phyloP scores from a whole-genome alignment of 768 basidiomycete genomes.

The Rickenella mellea region DNA sequence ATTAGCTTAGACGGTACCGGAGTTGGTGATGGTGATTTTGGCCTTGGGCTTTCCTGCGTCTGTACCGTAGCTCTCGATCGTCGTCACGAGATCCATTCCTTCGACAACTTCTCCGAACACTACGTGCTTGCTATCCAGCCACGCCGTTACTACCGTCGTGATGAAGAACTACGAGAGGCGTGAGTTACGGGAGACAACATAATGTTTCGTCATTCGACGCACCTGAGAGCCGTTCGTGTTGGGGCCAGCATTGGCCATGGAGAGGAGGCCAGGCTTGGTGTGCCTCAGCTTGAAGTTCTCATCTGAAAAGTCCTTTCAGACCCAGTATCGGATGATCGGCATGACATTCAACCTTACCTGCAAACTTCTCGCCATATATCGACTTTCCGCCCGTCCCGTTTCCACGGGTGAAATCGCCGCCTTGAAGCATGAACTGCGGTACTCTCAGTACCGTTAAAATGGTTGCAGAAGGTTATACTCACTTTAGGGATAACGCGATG shows the following conservation, averaged over 20 bases:
- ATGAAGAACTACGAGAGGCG: slow-evolving; percentile 52
- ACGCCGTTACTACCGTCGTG: slow-evolving; percentile 61
- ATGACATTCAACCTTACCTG: slow-evolving; percentile 32
- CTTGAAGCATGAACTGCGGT: slow-evolving; percentile 70
- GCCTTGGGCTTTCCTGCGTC: slow-evolving; percentile 27
- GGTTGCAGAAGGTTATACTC: slow-evolving; percentile 19
- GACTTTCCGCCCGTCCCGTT: slow-evolving; percentile 80
- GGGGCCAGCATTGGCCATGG: slow-evolving; percentile 83
- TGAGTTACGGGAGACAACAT: not conserved
- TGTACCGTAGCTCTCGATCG: slow-evolving; percentile 40
- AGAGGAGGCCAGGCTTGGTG: slow-evolving; percentile 54
- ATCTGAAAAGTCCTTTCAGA: slow-evolving; percentile 24
- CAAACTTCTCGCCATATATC: slow-evolving; percentile 77
- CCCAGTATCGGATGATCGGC: not conserved
- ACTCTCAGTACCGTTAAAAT: slow-evolving; percentile 11
- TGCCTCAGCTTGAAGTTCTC: slow-evolving; percentile 67
- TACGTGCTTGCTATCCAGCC: slow-evolving; percentile 61
- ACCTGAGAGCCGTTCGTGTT: slow-evolving; percentile 79
- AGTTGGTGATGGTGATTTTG: not conserved
- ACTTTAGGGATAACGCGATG: slow-evolving; percentile 44
- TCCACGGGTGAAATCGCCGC: slow-evolving; percentile 72
- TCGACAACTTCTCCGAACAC: slow-evolving; percentile 64
- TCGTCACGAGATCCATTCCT: slow-evolving; percentile 56
- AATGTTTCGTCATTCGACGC: slow-evolving; percentile 5
- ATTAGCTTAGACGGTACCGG: not conserved